Percentiles rank a stretch among this genome's conserved stretches.
These are phyloP conservation scores for Hordeum marinum DNA, from an alignment of 176 grass and related monocot species.

Conservation along the genomic window DNA sequence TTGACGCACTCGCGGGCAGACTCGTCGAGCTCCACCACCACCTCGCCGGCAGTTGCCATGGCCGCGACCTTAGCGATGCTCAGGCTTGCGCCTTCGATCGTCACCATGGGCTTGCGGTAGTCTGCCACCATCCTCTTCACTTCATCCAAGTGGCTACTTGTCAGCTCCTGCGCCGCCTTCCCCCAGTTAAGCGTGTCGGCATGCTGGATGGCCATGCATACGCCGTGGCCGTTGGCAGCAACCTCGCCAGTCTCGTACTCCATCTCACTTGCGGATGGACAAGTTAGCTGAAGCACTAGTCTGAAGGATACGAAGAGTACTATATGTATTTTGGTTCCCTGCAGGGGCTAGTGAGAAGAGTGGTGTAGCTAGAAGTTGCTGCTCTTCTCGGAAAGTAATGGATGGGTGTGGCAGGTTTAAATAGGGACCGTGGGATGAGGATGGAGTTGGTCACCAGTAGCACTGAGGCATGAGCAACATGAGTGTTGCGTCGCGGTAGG, in stretches of 20 bases:
- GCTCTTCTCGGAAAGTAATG: slow-evolving; percentile 36
- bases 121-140: slow-evolving; percentile 58
- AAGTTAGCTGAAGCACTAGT: neutral
- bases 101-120: slow-evolving; percentile 39
- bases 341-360: slow-evolving; percentile 18
- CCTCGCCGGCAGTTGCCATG: slow-evolving; percentile 21
- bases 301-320: neutral
- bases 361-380: neutral
- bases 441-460: neutral
- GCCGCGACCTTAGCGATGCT: slow-evolving; percentile 44
- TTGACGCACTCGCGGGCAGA: slow-evolving; percentile 34
- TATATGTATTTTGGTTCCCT: neutral
- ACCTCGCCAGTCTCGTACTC: slow-evolving; percentile 24
- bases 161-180: slow-evolving; percentile 41
- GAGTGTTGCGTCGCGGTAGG: neutral
- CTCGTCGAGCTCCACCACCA: slow-evolving; percentile 44
- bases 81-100: slow-evolving; percentile 45
- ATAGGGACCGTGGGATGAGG: slow-evolving; percentile 32
- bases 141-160: slow-evolving; percentile 50
- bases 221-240: neutral
- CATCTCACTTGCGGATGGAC: neutral
- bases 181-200: slow-evolving; percentile 54
- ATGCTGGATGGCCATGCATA: slow-evolving; percentile 28
- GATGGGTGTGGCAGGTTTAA: slow-evolving; percentile 27
- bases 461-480: neutral